Percentiles rank a stretch among this genome's conserved stretches.
phyloP scores from a whole-genome alignment of 1,139 yeast species.

The Yamadazyma atmosphaerica region DNA sequence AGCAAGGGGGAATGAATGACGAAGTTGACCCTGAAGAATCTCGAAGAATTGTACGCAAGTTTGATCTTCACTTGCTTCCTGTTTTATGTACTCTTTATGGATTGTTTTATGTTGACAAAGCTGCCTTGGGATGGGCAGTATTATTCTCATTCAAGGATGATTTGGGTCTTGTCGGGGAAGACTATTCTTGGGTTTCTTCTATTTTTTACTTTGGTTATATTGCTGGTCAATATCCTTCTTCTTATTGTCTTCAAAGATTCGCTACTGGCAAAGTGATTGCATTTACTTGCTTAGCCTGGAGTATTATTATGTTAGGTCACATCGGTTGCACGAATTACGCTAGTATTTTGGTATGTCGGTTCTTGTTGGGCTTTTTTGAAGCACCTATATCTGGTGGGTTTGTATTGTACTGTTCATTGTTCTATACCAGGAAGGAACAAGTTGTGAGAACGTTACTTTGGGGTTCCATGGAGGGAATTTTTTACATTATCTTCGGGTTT shows the following conservation, averaged over 20 bases:
- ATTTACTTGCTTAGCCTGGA: constrained; percentile 48
- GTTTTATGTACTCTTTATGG: constrained; percentile 16
- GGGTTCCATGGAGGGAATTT: constrained; percentile 28
- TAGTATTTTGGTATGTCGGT: constrained; percentile 51
- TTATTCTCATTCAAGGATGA: constrained; percentile 24
- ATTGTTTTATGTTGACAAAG: constrained; percentile 37
- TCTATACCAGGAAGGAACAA: constrained; percentile 29
- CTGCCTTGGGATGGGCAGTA: constrained; percentile 40
- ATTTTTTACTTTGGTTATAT: constrained; percentile 56
- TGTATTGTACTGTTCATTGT: constrained; percentile 21
- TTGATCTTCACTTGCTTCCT: constrained; percentile 20
- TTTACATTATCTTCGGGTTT: constrained; percentile 30
- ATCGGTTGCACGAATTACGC: constrained; percentile 44
- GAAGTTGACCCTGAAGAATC: constrained; percentile 16
- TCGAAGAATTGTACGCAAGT: constrained; percentile 16
- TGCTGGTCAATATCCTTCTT: constrained; percentile 54
- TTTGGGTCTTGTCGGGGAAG: constrained; percentile 20
- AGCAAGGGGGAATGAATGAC: constrained; percentile 15
- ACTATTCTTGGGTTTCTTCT: constrained; percentile 53
- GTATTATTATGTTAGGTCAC: constrained; percentile 48
- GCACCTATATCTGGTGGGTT: constrained; percentile 34
- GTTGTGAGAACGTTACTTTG: constrained; percentile 32
- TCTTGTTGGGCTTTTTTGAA: constrained; percentile 39
- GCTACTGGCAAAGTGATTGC: constrained; percentile 55
- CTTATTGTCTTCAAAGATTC: constrained; percentile 47